Evolutionary conservation across 805 yeast species (phyloP).

Genomic region (Monosporozyma aerobia): DNA sequence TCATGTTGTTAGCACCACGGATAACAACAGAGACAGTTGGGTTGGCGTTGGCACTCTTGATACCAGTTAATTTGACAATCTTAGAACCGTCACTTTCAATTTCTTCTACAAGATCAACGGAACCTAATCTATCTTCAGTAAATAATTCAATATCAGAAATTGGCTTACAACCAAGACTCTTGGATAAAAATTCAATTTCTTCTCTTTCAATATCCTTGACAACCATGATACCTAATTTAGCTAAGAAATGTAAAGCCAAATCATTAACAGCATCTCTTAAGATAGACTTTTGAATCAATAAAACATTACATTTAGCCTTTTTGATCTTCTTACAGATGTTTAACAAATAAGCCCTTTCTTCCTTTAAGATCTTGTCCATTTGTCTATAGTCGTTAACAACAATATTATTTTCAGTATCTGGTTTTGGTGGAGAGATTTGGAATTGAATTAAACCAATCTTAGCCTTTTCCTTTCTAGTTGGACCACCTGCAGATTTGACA

Average conservation of each 20-base stretch:
- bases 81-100: conserved; percentile 81
- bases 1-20: conserved; percentile 88
- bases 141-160: conserved; percentile 92
- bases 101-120: conserved; percentile 90
- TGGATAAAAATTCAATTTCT: conserved; percentile 81
- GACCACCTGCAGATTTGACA: conserved; percentile 88
- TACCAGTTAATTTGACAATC: conserved; percentile 80
- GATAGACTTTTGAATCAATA: conserved; percentile 85
- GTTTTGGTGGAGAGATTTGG: conserved; percentile 93
- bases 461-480: conserved; percentile 90
- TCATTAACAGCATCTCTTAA: conserved; percentile 92
- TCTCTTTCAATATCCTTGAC: conserved; percentile 94
- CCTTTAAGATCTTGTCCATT: conserved; percentile 97
- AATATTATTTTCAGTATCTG: conserved; percentile 95
- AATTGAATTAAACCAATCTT: conserved; percentile 82
- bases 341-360: conserved; percentile 90
- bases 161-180: conserved; percentile 86
- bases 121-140: conserved; percentile 85
- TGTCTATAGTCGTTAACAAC: conserved; percentile 97
- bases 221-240: conserved; percentile 88
- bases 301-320: conserved; percentile 91
- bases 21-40: conserved; percentile 81
- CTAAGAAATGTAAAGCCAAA: conserved; percentile 84
- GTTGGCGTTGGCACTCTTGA: conserved; percentile 35
- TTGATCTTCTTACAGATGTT: conserved; percentile 94